Evolutionary conservation across 2,329 filamentous ascomycete species (phyloP).

Genomic region (Aspergillus fischeri): DNA sequence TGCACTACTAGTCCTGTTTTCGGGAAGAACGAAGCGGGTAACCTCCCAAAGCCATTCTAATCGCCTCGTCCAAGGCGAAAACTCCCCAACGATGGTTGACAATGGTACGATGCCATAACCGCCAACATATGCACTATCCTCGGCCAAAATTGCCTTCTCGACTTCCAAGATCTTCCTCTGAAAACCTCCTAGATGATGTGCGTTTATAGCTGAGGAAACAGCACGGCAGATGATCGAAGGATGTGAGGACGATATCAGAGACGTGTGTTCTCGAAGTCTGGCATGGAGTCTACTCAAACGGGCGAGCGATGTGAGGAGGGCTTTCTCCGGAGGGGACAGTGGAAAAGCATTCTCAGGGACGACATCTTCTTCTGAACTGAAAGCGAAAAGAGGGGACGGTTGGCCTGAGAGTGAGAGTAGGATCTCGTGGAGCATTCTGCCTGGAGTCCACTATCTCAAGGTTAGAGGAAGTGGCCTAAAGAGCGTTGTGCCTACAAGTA

Average conservation of each 20-base stretch:
- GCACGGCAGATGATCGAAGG: constrained; percentile 81
- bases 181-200: constrained; percentile 72
- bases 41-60: constrained; percentile 84
- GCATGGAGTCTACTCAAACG: constrained; percentile 75
- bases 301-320: constrained; percentile 72
- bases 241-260: constrained; percentile 66
- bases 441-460: constrained; percentile 14
- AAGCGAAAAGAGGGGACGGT: constrained; percentile 77
- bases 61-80: constrained; percentile 77
- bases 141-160: constrained; percentile 70
- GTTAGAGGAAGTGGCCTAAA: neutral
- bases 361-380: constrained; percentile 45
- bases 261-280: constrained; percentile 63
- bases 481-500: neutral
- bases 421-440: constrained; percentile 92
- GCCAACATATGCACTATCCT: constrained; percentile 76
- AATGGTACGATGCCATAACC: constrained; percentile 92
- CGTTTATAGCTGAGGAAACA: constrained; percentile 72
- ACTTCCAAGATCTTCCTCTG: constrained; percentile 81
- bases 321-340: constrained; percentile 73
- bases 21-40: constrained; percentile 62
- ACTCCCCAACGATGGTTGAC: constrained; percentile 77
- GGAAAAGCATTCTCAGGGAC: constrained; percentile 48
- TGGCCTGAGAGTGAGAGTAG: constrained; percentile 93
- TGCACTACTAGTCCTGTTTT: constrained; percentile 25